phyloP scores from a whole-genome alignment of 75 land plant species.

The Selaginella tamariscina region DNA sequence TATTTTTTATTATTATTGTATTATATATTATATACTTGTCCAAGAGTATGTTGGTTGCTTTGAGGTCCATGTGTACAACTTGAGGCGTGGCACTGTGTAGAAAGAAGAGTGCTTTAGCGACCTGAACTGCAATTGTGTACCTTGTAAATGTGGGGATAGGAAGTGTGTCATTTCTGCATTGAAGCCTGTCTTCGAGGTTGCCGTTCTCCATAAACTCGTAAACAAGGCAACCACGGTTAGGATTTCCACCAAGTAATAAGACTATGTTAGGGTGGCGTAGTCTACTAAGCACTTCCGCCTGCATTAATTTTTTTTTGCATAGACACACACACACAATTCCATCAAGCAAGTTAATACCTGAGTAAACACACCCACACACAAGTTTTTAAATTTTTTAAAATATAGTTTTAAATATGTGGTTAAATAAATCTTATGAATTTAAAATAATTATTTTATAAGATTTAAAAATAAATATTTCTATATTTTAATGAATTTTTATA shows the following conservation, averaged over 20 bases:
- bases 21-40: too few relatives aligned
- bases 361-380: too few relatives aligned
- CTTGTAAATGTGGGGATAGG: slow-evolving; percentile 24
- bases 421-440: too few relatives aligned
- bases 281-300: slow-evolving; percentile 44
- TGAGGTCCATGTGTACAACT: slow-evolving; percentile 30
- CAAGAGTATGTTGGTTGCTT: slow-evolving; percentile 28
- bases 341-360: too few relatives aligned
- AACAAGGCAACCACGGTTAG: slow-evolving; percentile 44
- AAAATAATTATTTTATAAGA: too few relatives aligned
- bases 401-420: too few relatives aligned
- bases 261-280: slow-evolving; percentile 53
- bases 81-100: slow-evolving; percentile 21
- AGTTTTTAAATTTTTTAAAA: too few relatives aligned
- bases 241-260: slow-evolving; percentile 44
- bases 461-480: too few relatives aligned
- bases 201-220: slow-evolving; percentile 39
- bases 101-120: slow-evolving; percentile 27
- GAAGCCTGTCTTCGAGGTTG: slow-evolving; percentile 29
- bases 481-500: too few relatives aligned
- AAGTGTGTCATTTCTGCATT: slow-evolving; percentile 20
- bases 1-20: too few relatives aligned
- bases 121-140: slow-evolving; percentile 23
- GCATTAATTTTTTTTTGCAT: too few relatives aligned
- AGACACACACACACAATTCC: too few relatives aligned